These are phyloP conservation scores for Conringia planisiliqua DNA, from an alignment of 345 rosid species.

Conservation along the genomic window DNA sequence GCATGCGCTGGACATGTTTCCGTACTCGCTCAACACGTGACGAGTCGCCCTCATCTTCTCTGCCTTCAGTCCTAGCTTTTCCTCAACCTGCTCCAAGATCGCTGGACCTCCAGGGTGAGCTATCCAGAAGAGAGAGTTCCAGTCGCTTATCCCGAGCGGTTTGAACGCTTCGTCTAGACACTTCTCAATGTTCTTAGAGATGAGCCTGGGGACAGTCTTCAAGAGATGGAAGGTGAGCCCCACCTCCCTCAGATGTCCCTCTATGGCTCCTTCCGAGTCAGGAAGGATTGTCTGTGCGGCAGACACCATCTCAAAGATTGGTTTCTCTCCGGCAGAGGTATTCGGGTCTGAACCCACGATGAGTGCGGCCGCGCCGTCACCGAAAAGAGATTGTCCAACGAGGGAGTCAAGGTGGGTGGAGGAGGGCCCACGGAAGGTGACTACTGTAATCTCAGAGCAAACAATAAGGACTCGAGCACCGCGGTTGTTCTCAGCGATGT, in stretches of 20 bases:
- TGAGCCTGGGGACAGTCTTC: not conserved
- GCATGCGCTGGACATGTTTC: constrained; percentile 80
- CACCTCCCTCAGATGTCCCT: not conserved
- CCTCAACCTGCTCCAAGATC: constrained; percentile 54
- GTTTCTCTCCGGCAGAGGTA: not conserved
- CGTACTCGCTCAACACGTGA: constrained; percentile 58
- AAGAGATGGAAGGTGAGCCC: not conserved
- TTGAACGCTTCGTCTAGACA: constrained; percentile 55
- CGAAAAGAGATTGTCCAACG: constrained; percentile 67
- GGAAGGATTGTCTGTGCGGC: not conserved
- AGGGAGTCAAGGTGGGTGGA: constrained; percentile 61
- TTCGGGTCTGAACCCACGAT: constrained; percentile 63
- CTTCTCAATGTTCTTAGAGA: not conserved
- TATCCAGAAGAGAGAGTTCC: constrained; percentile 79
- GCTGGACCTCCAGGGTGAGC: constrained; percentile 83
- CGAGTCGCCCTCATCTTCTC: constrained; percentile 57
- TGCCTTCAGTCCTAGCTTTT: constrained; percentile 43
- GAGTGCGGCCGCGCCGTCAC: constrained; percentile 66
- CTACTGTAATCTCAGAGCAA: constrained; percentile 69
- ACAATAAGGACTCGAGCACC: constrained; percentile 77
- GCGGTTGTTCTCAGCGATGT: constrained; percentile 71
- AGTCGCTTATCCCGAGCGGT: constrained; percentile 63
- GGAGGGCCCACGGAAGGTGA: constrained; percentile 71
- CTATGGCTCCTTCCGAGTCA: not conserved
- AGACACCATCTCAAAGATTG: not conserved